Base-by-base conservation (phyloP, 2,329 filamentous ascomycete genomes). In the Colletotrichum spaethianum region DNA sequence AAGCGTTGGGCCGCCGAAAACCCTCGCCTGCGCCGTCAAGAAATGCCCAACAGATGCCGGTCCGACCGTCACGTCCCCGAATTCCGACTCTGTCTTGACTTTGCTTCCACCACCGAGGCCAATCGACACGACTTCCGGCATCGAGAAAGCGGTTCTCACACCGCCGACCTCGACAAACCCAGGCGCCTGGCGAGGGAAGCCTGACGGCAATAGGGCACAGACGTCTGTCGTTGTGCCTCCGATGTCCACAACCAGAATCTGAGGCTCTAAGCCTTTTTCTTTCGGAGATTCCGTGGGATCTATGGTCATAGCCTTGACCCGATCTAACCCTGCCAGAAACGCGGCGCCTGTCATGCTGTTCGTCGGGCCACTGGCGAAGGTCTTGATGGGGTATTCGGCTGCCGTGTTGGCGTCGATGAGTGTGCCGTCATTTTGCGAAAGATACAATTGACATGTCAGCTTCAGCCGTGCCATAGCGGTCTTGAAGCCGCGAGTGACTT, bases 221-320 rank as follows among this genome's bases (percentile, higher is more conserved):
- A 91, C 86, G 77, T 92, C 90, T 2, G 88, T 89, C 0, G 89
- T 91, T 0, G 90, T 91, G 20, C 89, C 89, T 9, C 90, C 89
- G 36, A 91, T 85, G 74, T 91, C 89, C 2, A 90, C 84, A 0
- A 90, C 88, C 53, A 90, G 75, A 0, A 83, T 60, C 46, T 83
- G 82, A 1, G 80, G 79, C 28, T 78, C 74, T 18, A 40, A 63
- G 0, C 33, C 33, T 1, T 73, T 60, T 16, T 56, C 42, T 59
- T 36, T 20, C 52, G 55, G 1, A 6, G 76, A 64, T 8, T 28
- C 28, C 1, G 46, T 14, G 4, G 50, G 14, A 26, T 71, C 50
- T 16, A 52, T 23, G 3, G 62, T 38, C 55, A 11, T 64, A 1
- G 1, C 38, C 57, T 60, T 69, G 1, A 69, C 72, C 33, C 82